Conservation (phyloP, 768 basidiomycete genomes). For the Boletus barrowsii region DNA sequence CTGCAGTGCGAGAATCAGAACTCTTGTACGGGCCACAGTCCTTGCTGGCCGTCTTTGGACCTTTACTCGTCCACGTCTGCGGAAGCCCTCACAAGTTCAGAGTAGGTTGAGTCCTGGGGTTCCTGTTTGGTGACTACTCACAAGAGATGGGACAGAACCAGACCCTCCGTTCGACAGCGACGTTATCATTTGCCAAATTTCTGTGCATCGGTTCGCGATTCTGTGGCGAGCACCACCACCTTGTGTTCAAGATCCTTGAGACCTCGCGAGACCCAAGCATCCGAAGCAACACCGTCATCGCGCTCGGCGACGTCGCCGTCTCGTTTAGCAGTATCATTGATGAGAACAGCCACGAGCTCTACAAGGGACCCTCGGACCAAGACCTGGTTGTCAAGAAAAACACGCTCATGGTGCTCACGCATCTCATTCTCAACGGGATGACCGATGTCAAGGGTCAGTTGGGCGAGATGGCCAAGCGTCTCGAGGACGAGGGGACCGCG, state of each 20-base stretch:
- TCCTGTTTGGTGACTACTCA: slow-evolving; percentile 6
- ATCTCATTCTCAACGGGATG: slow-evolving; percentile 97
- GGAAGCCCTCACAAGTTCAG: slow-evolving; percentile 89
- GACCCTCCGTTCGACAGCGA: slow-evolving; percentile 82
- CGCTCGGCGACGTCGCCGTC: slow-evolving; percentile 94
- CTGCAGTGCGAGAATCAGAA: slow-evolving; percentile 80
- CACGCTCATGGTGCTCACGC: slow-evolving; percentile 96
- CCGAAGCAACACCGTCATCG: slow-evolving; percentile 95
- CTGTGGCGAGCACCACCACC: slow-evolving; percentile 83
- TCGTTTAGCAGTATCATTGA: slow-evolving; percentile 98
- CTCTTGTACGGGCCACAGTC: slow-evolving; percentile 81
- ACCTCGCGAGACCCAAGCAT: slow-evolving; percentile 87
- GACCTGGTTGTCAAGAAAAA: slow-evolving; percentile 96
- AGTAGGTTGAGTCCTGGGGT: slow-evolving; percentile 38
- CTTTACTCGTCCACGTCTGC: slow-evolving; percentile 87
- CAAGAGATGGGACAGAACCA: slow-evolving; percentile 57
- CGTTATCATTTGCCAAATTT: slow-evolving; percentile 90
- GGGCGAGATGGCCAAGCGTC: slow-evolving; percentile 99
- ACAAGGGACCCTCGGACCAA: slow-evolving; percentile 86
- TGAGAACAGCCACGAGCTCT: slow-evolving; percentile 94
- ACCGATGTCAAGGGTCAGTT: slow-evolving; percentile 99
- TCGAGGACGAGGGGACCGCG: slow-evolving; percentile 87
- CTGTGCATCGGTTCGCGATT: slow-evolving; percentile 93
- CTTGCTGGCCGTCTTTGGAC: slow-evolving; percentile 80
- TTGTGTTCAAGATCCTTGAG: slow-evolving; percentile 93